These are phyloP conservation scores for Vaccinium darrowii DNA, from an alignment of 148 eudicot genomes.

Conservation along the genomic window DNA sequence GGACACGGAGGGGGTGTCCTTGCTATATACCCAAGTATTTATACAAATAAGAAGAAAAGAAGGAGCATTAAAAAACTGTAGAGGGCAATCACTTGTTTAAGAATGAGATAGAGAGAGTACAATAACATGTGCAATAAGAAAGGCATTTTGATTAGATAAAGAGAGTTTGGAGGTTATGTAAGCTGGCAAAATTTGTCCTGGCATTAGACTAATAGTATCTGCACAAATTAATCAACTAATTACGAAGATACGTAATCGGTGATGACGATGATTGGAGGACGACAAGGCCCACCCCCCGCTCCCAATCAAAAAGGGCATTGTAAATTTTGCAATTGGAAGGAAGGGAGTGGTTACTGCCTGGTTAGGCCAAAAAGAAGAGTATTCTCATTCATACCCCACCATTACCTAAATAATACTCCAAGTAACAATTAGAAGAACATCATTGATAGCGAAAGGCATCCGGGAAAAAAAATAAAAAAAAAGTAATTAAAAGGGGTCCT, in stretches of 20 bases:
- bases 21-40: too few species aligned
- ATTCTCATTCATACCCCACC: not conserved
- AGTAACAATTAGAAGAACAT: constrained; percentile 18
- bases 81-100: not conserved
- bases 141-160: not conserved
- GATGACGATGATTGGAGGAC: not conserved
- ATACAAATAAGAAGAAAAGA: not conserved
- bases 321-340: not conserved
- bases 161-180: not conserved
- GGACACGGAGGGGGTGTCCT: too few species aligned
- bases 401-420: constrained; percentile 3
- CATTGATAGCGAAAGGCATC: constrained; percentile 16
- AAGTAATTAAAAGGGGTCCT: not conserved
- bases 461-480: not conserved
- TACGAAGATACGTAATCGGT: not conserved
- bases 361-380: not conserved
- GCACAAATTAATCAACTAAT: not conserved
- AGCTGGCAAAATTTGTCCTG: constrained; percentile 4
- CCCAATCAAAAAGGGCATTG: not conserved
- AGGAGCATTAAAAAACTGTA: not conserved
- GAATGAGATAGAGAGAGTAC: not conserved
- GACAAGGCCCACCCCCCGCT: not conserved
- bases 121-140: not conserved
- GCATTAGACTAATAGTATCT: not conserved
- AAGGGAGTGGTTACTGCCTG: not conserved